Conservation (phyloP, 805 yeast species). For the Komagataella pseudopastoris region DNA sequence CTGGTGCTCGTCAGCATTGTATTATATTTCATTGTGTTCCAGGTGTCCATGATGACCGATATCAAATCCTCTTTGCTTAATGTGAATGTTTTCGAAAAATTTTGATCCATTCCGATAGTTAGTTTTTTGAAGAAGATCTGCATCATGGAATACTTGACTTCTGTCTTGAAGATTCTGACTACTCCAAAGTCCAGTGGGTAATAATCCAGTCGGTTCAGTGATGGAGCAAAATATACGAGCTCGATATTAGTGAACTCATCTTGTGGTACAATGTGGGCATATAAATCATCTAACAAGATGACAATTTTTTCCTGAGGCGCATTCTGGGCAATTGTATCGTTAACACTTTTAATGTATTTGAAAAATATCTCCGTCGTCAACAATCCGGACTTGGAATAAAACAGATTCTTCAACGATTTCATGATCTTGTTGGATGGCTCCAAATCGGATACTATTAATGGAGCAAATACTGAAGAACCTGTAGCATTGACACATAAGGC, state of each 20-base stretch:
- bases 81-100: slow-evolving; percentile 1
- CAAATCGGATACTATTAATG: slow-evolving; percentile 13
- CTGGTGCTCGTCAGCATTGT: slow-evolving; percentile 6
- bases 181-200: slow-evolving; percentile 20
- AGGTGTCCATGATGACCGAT: slow-evolving; percentile 10
- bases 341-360: slow-evolving; percentile 10
- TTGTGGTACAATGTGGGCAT: slow-evolving; percentile 21
- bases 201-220: slow-evolving; percentile 8
- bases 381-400: slow-evolving; percentile 11
- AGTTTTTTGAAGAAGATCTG: slow-evolving; percentile 7
- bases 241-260: slow-evolving; percentile 14
- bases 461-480: slow-evolving; percentile 14
- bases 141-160: slow-evolving; percentile 10
- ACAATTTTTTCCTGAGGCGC: slow-evolving; percentile 10
- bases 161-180: slow-evolving; percentile 17
- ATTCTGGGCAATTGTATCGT: slow-evolving; percentile 4
- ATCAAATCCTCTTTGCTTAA: slow-evolving; percentile 12
- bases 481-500: slow-evolving; percentile 15
- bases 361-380: slow-evolving; percentile 14
- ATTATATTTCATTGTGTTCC: slow-evolving; percentile 6
- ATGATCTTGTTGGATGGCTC: slow-evolving; percentile 5
- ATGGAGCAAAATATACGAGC: slow-evolving; percentile 15
- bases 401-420: slow-evolving; percentile 2
- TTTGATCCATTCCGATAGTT: slow-evolving; percentile 1
- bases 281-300: slow-evolving; percentile 18